phyloP scores from a whole-genome alignment of 2,329 filamentous ascomycete species.

The Westerdykella ornata region DNA sequence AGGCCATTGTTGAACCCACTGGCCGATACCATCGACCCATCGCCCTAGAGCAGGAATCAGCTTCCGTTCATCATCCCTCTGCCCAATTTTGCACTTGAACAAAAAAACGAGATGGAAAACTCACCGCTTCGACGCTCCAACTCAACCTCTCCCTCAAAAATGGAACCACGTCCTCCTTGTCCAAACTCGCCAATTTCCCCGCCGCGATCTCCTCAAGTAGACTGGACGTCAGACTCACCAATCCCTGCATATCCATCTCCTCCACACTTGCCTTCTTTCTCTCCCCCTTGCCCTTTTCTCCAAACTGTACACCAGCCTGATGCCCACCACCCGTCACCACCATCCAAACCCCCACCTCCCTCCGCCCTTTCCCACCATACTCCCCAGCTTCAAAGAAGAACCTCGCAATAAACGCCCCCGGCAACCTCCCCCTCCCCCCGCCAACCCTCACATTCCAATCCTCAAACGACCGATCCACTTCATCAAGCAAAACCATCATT shows the following conservation, averaged over 20 bases:
- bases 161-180: constrained; percentile 17
- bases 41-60: constrained; percentile 10
- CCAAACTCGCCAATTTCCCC: constrained; percentile 15
- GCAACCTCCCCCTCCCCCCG: constrained; percentile 3
- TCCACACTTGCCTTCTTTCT: constrained; percentile 1
- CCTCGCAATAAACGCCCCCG: constrained; percentile 16
- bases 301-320: neutral
- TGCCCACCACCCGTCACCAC: constrained; percentile 9
- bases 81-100: too few species aligned
- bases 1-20: constrained; percentile 9
- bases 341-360: constrained; percentile 24
- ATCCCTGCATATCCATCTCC: constrained; percentile 11
- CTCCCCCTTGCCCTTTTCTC: neutral
- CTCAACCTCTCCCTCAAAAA: constrained; percentile 22
- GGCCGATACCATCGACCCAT: constrained; percentile 10
- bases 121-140: constrained; percentile 25
- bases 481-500: neutral
- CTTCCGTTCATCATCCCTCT: neutral
- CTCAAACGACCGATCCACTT: constrained; percentile 10
- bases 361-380: neutral
- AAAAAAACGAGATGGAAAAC: constrained; percentile 3
- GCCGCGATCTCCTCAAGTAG: constrained; percentile 20
- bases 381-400: constrained; percentile 17
- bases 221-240: constrained; percentile 19
- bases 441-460: constrained; percentile 22